A percentile compares a stretch with the other conserved stretches of the same genome.
Conservation (phyloP, 1,284 basidiomycete genomes). For the Leccinum subfulvum region DNA sequence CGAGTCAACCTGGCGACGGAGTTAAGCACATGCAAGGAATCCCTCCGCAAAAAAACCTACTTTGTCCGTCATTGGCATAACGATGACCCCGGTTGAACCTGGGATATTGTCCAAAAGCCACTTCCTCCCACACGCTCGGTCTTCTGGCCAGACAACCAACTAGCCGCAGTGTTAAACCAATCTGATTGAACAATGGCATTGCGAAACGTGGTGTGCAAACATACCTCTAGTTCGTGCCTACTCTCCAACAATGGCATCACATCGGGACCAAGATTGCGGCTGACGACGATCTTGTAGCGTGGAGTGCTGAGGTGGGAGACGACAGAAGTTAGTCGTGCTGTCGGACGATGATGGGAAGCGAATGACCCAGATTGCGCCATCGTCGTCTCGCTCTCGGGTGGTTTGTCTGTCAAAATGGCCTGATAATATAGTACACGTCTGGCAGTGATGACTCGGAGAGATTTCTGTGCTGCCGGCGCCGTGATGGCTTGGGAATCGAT, state of each 20-base stretch:
- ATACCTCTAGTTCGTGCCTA: conserved; percentile 56
- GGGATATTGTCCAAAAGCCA: conserved; percentile 80
- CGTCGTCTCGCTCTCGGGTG: background rate
- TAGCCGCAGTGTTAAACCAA: conserved; percentile 26
- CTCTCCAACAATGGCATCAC: conserved; percentile 63
- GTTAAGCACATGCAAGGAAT: background rate
- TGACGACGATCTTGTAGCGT: conserved; percentile 61
- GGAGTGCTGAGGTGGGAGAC: conserved; percentile 34
- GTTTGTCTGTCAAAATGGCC: background rate
- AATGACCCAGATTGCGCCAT: conserved; percentile 35
- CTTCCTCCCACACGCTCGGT: conserved; percentile 58
- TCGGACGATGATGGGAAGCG: conserved; percentile 11
- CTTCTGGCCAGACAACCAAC: conserved; percentile 73
- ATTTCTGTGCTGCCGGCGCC: background rate
- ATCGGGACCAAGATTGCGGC: conserved; percentile 67
- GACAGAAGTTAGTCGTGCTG: conserved; percentile 37
- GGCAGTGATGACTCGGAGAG: background rate
- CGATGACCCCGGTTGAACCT: conserved; percentile 65
- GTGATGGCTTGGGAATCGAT: background rate
- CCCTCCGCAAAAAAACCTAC: conserved; percentile 33
- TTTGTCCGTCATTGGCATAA: conserved; percentile 69
- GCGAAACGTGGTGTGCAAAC: conserved; percentile 8
- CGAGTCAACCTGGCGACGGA: conserved; percentile 55
- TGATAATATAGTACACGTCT: background rate
- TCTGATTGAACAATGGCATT: background rate